Evolutionary conservation across 192 early-diverging fungal genomes (phyloP).

Genomic region (Rhizoclosmatium globosum): DNA sequence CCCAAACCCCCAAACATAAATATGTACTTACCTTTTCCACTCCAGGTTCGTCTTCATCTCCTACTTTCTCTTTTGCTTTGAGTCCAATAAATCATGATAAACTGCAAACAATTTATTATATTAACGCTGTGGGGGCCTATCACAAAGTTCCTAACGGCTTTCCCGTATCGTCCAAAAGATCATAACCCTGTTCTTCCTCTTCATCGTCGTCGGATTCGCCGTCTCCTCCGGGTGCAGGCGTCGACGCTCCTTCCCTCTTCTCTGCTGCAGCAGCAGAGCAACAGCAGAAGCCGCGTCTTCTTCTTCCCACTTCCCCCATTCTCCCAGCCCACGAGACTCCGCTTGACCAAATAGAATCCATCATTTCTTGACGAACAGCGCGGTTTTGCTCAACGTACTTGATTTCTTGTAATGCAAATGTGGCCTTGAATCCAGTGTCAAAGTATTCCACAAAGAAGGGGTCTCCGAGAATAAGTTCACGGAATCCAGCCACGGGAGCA

Average conservation of each 20-base stretch:
- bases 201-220: slow-evolving; percentile 15
- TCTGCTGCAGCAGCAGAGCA: background rate
- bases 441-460: slow-evolving; percentile 88
- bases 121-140: background rate
- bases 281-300: background rate
- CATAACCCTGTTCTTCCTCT: background rate
- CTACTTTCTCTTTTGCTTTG: no score
- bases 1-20: background rate
- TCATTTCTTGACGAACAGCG: slow-evolving; percentile 50
- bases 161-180: slow-evolving; percentile 7
- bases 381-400: slow-evolving; percentile 47
- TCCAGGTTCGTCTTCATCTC: no score
- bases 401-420: slow-evolving; percentile 69
- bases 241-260: background rate
- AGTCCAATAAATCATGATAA: background rate
- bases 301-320: slow-evolving; percentile 17
- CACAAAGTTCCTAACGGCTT: background rate
- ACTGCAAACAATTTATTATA: background rate
- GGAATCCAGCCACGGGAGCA: slow-evolving; percentile 56
- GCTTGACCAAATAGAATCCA: slow-evolving; percentile 50
- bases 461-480: slow-evolving; percentile 87
- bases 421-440: slow-evolving; percentile 67
- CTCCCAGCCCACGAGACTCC: slow-evolving; percentile 48
- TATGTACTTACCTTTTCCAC: background rate
- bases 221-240: background rate